These are phyloP conservation scores for Kwoniella sp. DNA, from an alignment of 768 basidiomycete genomes.

Conservation along the genomic window DNA sequence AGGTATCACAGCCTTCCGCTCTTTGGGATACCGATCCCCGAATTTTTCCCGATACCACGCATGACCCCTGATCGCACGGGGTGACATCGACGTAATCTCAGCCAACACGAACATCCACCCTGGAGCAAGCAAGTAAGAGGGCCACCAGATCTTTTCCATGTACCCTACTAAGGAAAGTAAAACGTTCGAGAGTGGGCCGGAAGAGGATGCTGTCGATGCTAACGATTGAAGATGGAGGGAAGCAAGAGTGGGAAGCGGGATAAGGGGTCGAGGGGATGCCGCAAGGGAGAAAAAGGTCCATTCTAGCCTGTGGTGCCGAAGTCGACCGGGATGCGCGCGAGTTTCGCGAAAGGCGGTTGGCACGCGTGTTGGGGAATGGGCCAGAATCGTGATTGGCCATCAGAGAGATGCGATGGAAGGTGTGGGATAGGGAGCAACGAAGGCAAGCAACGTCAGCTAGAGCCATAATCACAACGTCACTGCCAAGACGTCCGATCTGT, in stretches of 20 bases:
- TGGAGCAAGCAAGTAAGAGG: slow-evolving; percentile 61
- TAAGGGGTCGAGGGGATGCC: slow-evolving; percentile 54
- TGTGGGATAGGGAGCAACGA: too few species aligned
- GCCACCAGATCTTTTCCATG: slow-evolving; percentile 50
- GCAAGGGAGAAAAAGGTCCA: slow-evolving; percentile 87
- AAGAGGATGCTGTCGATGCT: not conserved
- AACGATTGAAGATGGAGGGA: slow-evolving; percentile 1
- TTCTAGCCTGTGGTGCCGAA: slow-evolving; percentile 73
- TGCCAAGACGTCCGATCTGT: too few species aligned
- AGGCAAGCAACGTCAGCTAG: not conserved
- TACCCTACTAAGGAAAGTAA: slow-evolving; percentile 11
- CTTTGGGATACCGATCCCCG: slow-evolving; percentile 70
- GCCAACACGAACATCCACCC: slow-evolving; percentile 78
- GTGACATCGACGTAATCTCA: slow-evolving; percentile 77
- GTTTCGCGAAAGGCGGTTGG: not conserved
- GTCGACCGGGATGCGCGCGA: too few species aligned
- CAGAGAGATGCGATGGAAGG: too few species aligned
- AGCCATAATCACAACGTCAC: too few species aligned
- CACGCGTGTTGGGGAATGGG: too few species aligned
- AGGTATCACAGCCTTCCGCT: slow-evolving; percentile 77
- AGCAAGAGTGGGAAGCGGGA: slow-evolving; percentile 9
- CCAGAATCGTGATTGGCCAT: too few species aligned
- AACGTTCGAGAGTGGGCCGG: not conserved
- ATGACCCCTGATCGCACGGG: slow-evolving; percentile 74
- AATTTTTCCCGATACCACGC: slow-evolving; percentile 81